Evolutionary conservation across 352 stramenopile species (phyloP).

Genomic region (Phytophthora meadii): DNA sequence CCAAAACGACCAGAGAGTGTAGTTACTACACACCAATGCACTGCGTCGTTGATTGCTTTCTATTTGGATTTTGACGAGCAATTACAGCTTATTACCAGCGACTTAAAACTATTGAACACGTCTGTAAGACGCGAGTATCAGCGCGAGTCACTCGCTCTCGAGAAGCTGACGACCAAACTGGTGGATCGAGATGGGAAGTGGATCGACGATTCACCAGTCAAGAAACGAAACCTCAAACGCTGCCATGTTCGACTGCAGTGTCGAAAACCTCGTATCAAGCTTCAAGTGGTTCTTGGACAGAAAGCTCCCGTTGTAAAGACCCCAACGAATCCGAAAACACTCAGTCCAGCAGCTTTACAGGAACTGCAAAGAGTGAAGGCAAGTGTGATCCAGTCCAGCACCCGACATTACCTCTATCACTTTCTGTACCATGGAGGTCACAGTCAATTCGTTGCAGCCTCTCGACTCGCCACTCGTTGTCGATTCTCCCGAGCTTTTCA

Average conservation of each 20-base stretch:
- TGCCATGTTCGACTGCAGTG: constrained; percentile 13
- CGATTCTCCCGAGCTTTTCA: constrained; percentile 18
- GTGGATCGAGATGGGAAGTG: neutral
- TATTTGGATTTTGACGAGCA: constrained; percentile 35
- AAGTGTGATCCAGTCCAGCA: constrained; percentile 32
- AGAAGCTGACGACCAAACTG: constrained; percentile 29
- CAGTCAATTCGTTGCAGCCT: constrained; percentile 27
- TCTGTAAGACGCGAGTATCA: constrained; percentile 29
- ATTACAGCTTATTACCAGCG: constrained; percentile 18
- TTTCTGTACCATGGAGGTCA: constrained; percentile 23
- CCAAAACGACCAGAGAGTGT: neutral
- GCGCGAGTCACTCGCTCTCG: constrained; percentile 19
- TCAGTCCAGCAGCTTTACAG: constrained; percentile 21
- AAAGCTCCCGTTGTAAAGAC: neutral
- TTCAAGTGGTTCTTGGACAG: constrained; percentile 5
- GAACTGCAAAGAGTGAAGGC: constrained; percentile 31
- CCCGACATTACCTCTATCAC: constrained; percentile 31
- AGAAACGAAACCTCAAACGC: neutral
- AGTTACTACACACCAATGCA: constrained; percentile 2
- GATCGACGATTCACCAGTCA: neutral
- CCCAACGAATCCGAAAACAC: constrained; percentile 1
- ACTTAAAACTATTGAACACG: constrained; percentile 20
- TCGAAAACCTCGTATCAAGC: constrained; percentile 24
- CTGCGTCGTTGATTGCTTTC: constrained; percentile 15
- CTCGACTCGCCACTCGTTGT: constrained; percentile 24